Evolutionary conservation across 2,329 filamentous ascomycete genomes (phyloP).

Genomic region (Sporothrix phasma): DNA sequence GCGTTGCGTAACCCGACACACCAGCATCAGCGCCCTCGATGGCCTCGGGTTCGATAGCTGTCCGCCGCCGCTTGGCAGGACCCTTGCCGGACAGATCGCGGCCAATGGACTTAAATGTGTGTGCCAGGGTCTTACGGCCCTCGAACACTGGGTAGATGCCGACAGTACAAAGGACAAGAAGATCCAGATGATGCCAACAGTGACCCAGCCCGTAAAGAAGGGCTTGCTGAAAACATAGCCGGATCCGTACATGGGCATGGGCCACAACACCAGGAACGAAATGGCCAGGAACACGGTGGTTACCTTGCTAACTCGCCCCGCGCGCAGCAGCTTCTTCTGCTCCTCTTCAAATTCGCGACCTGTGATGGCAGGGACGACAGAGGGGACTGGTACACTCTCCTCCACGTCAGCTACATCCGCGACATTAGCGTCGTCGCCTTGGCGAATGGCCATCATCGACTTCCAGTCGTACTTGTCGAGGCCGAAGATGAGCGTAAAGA

Average conservation of each 20-base stretch:
- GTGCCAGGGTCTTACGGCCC: conserved; percentile 55
- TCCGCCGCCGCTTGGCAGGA: conserved; percentile 17
- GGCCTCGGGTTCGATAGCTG: conserved; percentile 18
- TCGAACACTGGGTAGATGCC: conserved; percentile 76
- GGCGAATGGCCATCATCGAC: conserved; percentile 70
- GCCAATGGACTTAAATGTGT: conserved; percentile 52
- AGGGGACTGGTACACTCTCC: conserved; percentile 39
- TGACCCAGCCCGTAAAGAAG: conserved; percentile 77
- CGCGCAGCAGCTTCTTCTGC: conserved; percentile 25
- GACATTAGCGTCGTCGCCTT: conserved; percentile 54
- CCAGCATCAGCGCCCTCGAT: not conserved
- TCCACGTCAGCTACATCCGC: conserved; percentile 59
- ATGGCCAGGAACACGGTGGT: conserved; percentile 32
- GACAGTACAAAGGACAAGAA: conserved; percentile 64
- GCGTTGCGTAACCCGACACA: conserved; percentile 18
- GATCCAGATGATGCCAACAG: conserved; percentile 69
- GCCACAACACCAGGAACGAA: conserved; percentile 71
- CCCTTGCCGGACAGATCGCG: conserved; percentile 45
- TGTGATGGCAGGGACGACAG: conserved; percentile 21
- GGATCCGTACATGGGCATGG: conserved; percentile 80
- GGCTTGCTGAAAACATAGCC: conserved; percentile 72
- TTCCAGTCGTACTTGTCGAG: conserved; percentile 75
- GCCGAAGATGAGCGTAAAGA: conserved; percentile 64
- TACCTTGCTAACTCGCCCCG: conserved; percentile 27
- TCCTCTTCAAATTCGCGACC: conserved; percentile 34